phyloP scores from a whole-genome alignment of 1,284 basidiomycete species.

The Phaffia rhodozyma region DNA sequence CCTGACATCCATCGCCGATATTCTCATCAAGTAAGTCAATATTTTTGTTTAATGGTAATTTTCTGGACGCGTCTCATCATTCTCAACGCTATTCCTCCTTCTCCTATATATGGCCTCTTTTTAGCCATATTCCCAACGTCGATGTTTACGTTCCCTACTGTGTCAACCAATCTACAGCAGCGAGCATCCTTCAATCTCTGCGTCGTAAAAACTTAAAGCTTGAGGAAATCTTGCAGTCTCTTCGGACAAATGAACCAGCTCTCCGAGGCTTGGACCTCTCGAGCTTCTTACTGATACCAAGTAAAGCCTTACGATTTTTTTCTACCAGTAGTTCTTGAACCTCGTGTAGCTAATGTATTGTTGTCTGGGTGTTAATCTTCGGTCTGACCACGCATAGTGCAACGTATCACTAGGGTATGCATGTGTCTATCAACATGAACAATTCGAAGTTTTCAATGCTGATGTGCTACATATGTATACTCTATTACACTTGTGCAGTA shows the following conservation, averaged over 20 bases:
- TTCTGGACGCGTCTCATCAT: not conserved
- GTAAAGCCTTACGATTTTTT: too few relatives aligned
- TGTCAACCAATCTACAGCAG: slow-evolving; percentile 71
- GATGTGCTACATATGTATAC: too few relatives aligned
- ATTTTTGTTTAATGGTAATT: slow-evolving; percentile 36
- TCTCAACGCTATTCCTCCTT: not conserved
- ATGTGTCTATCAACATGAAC: too few relatives aligned
- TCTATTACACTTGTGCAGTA: slow-evolving; percentile 42
- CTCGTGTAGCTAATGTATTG: too few relatives aligned
- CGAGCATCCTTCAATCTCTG: slow-evolving; percentile 62
- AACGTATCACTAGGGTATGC: slow-evolving; percentile 50
- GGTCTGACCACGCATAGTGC: slow-evolving; percentile 35
- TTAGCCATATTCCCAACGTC: slow-evolving; percentile 26
- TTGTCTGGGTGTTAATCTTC: too few relatives aligned
- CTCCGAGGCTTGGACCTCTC: slow-evolving; percentile 77
- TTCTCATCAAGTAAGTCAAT: slow-evolving; percentile 62
- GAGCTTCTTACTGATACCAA: slow-evolving; percentile 79
- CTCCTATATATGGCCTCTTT: not conserved
- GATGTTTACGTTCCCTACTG: slow-evolving; percentile 62
- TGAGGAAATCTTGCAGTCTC: slow-evolving; percentile 43
- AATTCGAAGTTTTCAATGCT: too few relatives aligned
- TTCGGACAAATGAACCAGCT: slow-evolving; percentile 52
- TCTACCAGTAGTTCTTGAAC: too few relatives aligned
- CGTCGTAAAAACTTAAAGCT: slow-evolving; percentile 56
- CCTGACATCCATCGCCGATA: slow-evolving; percentile 74